These are phyloP conservation scores for Pseudisothecium myosuroides DNA, from an alignment of 225 moss, liverwort and hornwort species.

Conservation along the genomic window DNA sequence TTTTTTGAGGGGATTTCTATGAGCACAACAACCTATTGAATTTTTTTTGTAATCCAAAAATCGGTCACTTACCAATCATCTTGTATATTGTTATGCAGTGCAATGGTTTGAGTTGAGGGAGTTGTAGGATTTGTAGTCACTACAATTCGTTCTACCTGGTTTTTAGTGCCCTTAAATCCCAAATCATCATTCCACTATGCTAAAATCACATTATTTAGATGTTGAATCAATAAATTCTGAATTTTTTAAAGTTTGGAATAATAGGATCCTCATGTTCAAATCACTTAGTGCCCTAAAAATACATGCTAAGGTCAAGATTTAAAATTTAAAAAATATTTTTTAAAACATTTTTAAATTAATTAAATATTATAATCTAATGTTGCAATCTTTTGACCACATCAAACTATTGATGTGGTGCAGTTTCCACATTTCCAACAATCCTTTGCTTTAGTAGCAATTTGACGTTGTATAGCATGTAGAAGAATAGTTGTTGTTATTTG, in stretches of 20 bases:
- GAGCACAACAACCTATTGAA: not conserved
- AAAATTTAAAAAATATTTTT: too few species aligned
- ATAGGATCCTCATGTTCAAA: not conserved
- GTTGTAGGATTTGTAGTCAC: not conserved
- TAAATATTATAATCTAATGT: too few species aligned
- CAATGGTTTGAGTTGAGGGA: not conserved
- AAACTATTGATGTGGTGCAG: too few species aligned
- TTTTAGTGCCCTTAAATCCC: not conserved
- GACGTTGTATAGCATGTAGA: too few species aligned
- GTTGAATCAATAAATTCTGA: not conserved
- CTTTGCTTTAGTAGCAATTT: too few species aligned
- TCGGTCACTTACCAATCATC: not conserved
- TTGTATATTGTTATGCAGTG: not conserved
- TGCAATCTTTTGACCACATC: too few species aligned
- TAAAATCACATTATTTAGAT: not conserved
- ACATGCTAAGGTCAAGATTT: not conserved
- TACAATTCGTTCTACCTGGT: not conserved
- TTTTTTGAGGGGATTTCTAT: not conserved
- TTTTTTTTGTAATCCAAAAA: not conserved
- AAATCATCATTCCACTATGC: not conserved
- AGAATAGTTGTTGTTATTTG: too few species aligned
- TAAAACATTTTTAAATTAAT: too few species aligned
- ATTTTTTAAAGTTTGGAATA: not conserved
- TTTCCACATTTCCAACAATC: too few species aligned
- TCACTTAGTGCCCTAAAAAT: not conserved